Conservation (phyloP, 345 rosid genomes). For the Linum usitatissimum region DNA sequence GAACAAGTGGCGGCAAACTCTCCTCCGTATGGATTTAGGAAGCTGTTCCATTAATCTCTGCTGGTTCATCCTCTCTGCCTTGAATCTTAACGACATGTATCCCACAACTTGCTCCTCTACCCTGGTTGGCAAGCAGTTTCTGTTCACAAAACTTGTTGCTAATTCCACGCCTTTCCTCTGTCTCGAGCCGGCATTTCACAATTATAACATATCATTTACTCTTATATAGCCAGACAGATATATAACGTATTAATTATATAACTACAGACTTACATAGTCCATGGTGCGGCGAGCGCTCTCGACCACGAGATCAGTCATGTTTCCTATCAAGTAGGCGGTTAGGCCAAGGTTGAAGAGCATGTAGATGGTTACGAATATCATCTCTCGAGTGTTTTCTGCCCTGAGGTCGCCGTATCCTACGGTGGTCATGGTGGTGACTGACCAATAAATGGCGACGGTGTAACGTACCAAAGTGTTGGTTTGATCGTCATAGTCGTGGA, state of each 20-base stretch:
- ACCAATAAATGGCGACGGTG: conserved; percentile 79
- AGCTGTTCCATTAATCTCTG: conserved; percentile 70
- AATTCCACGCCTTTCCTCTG: conserved; percentile 88
- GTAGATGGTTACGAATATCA: conserved; percentile 61
- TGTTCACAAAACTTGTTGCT: conserved; percentile 60
- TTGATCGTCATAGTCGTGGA: conserved; percentile 54
- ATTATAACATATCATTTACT: too few species aligned
- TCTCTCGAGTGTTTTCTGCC: conserved; percentile 70
- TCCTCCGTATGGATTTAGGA: conserved; percentile 77
- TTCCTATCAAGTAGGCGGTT: conserved; percentile 79
- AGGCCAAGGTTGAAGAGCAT: conserved; percentile 94
- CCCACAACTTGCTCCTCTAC: conserved; percentile 76
- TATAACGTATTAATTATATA: too few species aligned
- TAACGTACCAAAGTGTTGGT: conserved; percentile 60
- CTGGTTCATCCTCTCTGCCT: conserved; percentile 87
- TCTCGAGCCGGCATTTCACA: too few species aligned
- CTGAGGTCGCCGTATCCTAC: conserved; percentile 95
- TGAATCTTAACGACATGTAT: conserved; percentile 81
- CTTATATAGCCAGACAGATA: too few species aligned
- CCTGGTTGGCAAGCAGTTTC: conserved; percentile 64
- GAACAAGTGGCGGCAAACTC: conserved; percentile 79
- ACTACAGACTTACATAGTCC: conserved; percentile 59
- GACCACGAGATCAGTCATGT: conserved; percentile 91
- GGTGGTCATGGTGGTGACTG: conserved; percentile 92
- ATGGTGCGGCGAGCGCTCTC: conserved; percentile 94